Evolutionary conservation across 2,329 filamentous ascomycete genomes (phyloP), one percentile per base, ranked within the genome.

Genomic region (Fusarium continuum): DNA sequence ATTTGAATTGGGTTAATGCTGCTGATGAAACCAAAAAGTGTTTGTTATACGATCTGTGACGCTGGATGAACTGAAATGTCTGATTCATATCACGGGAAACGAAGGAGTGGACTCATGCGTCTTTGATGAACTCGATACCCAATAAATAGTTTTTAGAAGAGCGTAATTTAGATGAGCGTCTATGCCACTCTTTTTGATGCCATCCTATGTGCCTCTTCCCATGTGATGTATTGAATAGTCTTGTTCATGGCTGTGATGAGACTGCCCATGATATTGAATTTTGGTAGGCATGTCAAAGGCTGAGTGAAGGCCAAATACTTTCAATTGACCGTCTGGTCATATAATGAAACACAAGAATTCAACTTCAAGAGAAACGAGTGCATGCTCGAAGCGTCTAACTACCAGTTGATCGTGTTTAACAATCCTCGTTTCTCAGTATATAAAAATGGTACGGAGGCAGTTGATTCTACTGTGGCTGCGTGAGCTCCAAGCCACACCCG

Each of bases 101-200:
- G 68, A 70, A 70, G 66, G 68, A 70, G 68, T 58, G 67, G 68
- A 70, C 68, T 63, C 50, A 59, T 58, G 40, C 64, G 68, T 70
- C 68, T 70, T 70, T 70, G 68, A 70, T 70, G 68, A 70, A 69
- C 65, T 70, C 68, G 68, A 70, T 70, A 70, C 68, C 68, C 68
- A 70, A 60, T 67, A 62, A 61, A 68, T 66, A 67, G 54, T 62
- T 69, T 63, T 65, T 65, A 65, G 61, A 65, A 65, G 61, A 65
- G 46, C 56, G 56, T 60, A 60, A 60, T 60, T 60, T 60, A 60
- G 56, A 60, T 59, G 61, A 65, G 61, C 61, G 61, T 62, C 61
- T 62, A 64, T 64, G 61, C 56, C 61, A 64, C 61, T 64, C 61
- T 57, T 64, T 64, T 57, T 56, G 55, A 54, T 60, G 56, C 48